phyloP scores from a whole-genome alignment of 805 yeast species.

The Yarrowia bubula region DNA sequence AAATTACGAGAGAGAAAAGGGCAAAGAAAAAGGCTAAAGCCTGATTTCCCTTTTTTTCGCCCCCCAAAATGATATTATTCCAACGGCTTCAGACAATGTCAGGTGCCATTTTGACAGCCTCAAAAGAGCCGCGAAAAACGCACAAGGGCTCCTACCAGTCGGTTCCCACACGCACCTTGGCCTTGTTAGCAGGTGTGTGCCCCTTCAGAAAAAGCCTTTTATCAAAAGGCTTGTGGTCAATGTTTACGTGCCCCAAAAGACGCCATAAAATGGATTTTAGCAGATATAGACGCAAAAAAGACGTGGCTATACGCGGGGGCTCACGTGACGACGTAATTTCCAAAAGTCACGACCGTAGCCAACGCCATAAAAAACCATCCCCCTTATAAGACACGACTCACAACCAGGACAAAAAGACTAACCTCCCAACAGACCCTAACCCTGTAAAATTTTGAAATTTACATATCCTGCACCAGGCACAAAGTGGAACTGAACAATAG shows the following conservation, averaged over 20 bases:
- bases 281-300: background rate
- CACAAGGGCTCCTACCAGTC: background rate
- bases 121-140: background rate
- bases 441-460: constrained; percentile 20
- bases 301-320: background rate
- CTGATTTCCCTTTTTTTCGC: too few relatives aligned
- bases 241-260: background rate
- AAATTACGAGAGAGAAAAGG: too few relatives aligned
- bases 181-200: too few relatives aligned
- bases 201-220: too few relatives aligned
- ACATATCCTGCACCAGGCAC: constrained; percentile 1
- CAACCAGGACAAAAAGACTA: background rate
- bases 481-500: background rate
- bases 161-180: too few relatives aligned
- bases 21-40: too few relatives aligned
- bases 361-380: background rate
- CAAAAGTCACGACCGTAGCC: background rate
- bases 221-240: background rate
- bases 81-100: too few relatives aligned
- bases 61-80: too few relatives aligned
- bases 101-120: too few relatives aligned
- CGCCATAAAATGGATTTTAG: background rate
- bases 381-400: background rate
- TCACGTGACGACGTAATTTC: background rate
- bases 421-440: constrained; percentile 14